phyloP scores from a whole-genome alignment of 2,329 filamentous ascomycete genomes.

The Coniochaeta hoffmannii region DNA sequence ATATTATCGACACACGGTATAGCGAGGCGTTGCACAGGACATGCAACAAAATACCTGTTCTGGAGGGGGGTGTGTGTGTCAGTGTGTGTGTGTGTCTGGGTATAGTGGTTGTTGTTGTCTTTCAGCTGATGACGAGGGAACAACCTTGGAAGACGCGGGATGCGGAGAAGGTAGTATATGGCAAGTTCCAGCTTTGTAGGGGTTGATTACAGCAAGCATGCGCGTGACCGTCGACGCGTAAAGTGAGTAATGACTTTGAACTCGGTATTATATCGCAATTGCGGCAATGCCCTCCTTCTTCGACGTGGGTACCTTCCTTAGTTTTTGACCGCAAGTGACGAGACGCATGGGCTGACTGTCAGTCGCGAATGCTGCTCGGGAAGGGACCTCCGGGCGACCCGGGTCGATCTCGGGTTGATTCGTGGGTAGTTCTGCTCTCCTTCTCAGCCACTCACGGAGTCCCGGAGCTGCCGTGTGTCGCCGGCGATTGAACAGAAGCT shows the following conservation, averaged over 20 bases:
- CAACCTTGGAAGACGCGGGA: background rate
- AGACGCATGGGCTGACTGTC: background rate
- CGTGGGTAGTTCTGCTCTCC: background rate
- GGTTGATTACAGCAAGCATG: background rate
- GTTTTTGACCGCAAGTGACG: background rate
- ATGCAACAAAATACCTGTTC: background rate
- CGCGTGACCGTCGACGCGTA: background rate
- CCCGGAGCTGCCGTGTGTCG: background rate
- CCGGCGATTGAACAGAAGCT: background rate
- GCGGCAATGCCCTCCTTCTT: background rate
- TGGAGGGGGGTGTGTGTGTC: background rate
- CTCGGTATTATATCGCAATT: constrained; percentile 1
- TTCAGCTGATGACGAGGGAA: background rate
- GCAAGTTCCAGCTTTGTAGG: background rate
- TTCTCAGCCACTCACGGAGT: background rate
- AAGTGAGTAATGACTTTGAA: background rate
- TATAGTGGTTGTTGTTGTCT: background rate
- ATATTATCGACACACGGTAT: background rate
- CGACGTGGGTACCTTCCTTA: too few species aligned
- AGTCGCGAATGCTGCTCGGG: too few species aligned
- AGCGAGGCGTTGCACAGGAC: background rate
- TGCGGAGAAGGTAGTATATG: background rate
- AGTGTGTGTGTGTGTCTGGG: too few species aligned
- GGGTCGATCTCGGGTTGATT: background rate
- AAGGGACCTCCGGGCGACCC: background rate